Percentiles rank a stretch among this genome's conserved stretches.
These are phyloP conservation scores for Eimeria mitis DNA, from an alignment of 169 alveolate genomes.

Conservation along the genomic window DNA sequence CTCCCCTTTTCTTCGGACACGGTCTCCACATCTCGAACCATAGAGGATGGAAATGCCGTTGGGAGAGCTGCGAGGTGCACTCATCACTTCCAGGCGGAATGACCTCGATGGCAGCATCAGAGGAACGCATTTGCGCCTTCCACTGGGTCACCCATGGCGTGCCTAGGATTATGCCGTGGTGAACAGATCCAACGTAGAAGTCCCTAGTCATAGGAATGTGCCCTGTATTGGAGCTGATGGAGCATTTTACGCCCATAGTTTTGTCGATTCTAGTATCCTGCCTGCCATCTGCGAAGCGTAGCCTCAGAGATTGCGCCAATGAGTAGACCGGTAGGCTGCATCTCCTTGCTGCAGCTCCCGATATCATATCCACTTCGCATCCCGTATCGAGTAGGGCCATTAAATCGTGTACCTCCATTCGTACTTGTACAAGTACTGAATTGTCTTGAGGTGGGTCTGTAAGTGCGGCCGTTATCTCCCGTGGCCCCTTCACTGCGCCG, in stretches of 20 bases:
- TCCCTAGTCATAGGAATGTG: too few relatives aligned
- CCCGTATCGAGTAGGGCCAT: neutral
- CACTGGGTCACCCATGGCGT: neutral
- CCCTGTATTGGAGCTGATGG: neutral
- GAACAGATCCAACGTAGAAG: neutral
- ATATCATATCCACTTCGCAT: neutral
- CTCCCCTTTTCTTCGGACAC: neutral
- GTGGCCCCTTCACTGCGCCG: neutral
- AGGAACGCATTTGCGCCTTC: neutral
- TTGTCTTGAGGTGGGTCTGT: neutral
- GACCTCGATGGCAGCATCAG: too few relatives aligned
- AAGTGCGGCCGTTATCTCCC: neutral
- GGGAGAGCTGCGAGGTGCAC: neutral
- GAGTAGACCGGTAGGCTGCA: neutral
- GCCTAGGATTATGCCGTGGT: neutral
- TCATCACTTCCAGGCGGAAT: neutral
- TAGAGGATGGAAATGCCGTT: constrained; percentile 81
- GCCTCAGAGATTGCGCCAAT: neutral
- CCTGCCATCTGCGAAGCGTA: neutral
- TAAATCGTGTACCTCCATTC: neutral
- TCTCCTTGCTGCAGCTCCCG: neutral
- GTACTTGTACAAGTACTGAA: neutral
- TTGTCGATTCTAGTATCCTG: neutral
- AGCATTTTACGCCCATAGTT: neutral
- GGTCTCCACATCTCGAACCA: neutral